phyloP scores from a whole-genome alignment of 2,329 filamentous ascomycete genomes.

The Decorospora gaudefroyi region DNA sequence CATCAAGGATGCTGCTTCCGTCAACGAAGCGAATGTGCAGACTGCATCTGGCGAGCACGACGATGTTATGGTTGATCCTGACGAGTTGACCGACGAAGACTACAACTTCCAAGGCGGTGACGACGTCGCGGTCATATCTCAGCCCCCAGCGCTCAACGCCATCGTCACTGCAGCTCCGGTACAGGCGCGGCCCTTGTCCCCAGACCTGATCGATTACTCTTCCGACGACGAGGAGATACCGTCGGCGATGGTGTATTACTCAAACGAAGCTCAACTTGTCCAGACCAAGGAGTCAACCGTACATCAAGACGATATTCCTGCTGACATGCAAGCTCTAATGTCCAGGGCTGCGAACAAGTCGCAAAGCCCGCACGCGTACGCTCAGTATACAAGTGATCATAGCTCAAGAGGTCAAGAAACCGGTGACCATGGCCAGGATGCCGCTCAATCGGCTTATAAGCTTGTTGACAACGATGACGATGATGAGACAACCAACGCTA shows the following conservation, averaged over 20 bases:
- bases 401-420: slow-evolving; percentile 1
- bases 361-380: slow-evolving; percentile 5
- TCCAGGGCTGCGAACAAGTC: slow-evolving; percentile 4
- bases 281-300: slow-evolving; percentile 2
- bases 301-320: slow-evolving; percentile 13
- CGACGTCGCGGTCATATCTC: slow-evolving; percentile 8
- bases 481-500: slow-evolving; percentile 15
- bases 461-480: slow-evolving; percentile 5
- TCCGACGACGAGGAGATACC: slow-evolving; percentile 44
- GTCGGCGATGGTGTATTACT: slow-evolving; percentile 19
- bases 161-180: too few species aligned
- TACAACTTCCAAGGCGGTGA: slow-evolving; percentile 22
- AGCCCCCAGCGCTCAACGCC: slow-evolving; percentile 5
- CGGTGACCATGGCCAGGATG: slow-evolving; percentile 1
- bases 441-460: not conserved
- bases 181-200: too few species aligned
- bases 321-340: slow-evolving; percentile 13
- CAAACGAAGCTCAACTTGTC: not conserved
- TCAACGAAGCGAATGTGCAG: slow-evolving; percentile 27
- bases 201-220: slow-evolving; percentile 45
- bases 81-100: slow-evolving; percentile 39
- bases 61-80: slow-evolving; percentile 47
- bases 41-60: slow-evolving; percentile 32
- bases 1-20: slow-evolving; percentile 56
- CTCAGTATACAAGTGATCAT: not conserved